A percentile compares a stretch with the other conserved stretches of the same genome.
phyloP scores from a whole-genome alignment of 1,139 yeast genomes.

The Scheffersomyces stambukii region DNA sequence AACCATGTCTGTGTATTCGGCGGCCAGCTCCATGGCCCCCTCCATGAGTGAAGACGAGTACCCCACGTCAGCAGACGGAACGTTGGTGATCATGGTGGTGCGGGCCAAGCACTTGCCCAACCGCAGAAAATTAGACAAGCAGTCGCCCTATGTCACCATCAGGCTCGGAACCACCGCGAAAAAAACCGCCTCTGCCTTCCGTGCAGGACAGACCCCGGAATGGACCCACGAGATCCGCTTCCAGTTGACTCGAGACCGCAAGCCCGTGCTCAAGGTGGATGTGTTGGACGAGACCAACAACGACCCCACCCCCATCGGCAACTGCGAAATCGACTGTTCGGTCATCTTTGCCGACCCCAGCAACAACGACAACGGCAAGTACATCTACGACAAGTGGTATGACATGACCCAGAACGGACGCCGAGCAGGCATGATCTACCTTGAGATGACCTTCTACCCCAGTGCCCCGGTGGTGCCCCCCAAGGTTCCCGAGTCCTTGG shows the following conservation, averaged over 20 bases:
- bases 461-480: slow-evolving; percentile 48
- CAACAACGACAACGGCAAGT: slow-evolving; percentile 66
- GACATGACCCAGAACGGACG: slow-evolving; percentile 62
- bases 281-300: slow-evolving; percentile 84
- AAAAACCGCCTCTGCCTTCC: slow-evolving; percentile 63
- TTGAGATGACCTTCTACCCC: slow-evolving; percentile 92
- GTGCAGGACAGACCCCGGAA: slow-evolving; percentile 90
- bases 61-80: slow-evolving; percentile 43
- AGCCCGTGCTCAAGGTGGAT: slow-evolving; percentile 62
- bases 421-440: slow-evolving; percentile 82
- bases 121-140: slow-evolving; percentile 78
- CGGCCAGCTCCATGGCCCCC: no score
- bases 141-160: slow-evolving; percentile 79
- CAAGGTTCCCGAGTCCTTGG: slow-evolving; percentile 22
- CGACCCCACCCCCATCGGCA: slow-evolving; percentile 85
- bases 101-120: slow-evolving; percentile 77
- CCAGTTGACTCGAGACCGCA: slow-evolving; percentile 56
- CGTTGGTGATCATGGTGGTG: slow-evolving; percentile 42
- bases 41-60: no score
- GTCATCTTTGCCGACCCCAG: slow-evolving; percentile 50
- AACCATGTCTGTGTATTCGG: no score
- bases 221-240: slow-evolving; percentile 82
- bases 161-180: slow-evolving; percentile 79
- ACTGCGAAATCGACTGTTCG: slow-evolving; percentile 70
- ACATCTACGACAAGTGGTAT: slow-evolving; percentile 74